Conservation (phyloP, 2,329 filamentous ascomycete genomes). For the Neoscytalidium dimidiatum region DNA sequence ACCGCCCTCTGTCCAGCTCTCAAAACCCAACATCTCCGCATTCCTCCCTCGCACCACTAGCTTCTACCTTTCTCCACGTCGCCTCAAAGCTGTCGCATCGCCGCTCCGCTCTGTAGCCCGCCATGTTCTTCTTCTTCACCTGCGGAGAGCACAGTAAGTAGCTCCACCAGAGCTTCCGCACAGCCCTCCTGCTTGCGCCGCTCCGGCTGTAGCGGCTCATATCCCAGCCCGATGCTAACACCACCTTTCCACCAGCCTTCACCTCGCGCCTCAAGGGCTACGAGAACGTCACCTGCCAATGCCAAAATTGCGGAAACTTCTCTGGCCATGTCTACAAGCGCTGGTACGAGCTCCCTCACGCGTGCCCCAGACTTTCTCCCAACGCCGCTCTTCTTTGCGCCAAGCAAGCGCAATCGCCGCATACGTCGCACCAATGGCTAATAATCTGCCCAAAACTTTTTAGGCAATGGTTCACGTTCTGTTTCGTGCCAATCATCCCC, state of each 20-base stretch:
- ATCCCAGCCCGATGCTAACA: constrained; percentile 1
- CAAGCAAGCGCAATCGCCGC: neutral
- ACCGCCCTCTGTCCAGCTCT: neutral
- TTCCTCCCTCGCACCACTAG: neutral
- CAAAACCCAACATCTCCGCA: neutral
- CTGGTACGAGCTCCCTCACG: constrained; percentile 35
- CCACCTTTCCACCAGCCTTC: constrained; percentile 42
- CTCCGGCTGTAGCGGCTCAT: neutral
- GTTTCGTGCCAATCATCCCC: constrained; percentile 73
- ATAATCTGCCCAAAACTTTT: neutral
- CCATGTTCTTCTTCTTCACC: constrained; percentile 53
- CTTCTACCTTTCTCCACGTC: neutral
- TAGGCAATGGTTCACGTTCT: constrained; percentile 73
- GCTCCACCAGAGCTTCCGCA: neutral
- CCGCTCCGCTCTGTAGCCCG: neutral
- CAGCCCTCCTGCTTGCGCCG: neutral
- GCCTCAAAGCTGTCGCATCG: neutral
- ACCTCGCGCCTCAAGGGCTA: constrained; percentile 47
- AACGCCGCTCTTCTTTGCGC: neutral
- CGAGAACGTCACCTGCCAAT: constrained; percentile 53
- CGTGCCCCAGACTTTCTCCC: neutral
- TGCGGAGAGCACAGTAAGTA: constrained; percentile 51
- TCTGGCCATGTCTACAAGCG: constrained; percentile 46
- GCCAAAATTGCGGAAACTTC: constrained; percentile 56
- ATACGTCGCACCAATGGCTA: neutral